Conservation (phyloP, 2,329 filamentous ascomycete genomes). For the Sporothrix curviconia region DNA sequence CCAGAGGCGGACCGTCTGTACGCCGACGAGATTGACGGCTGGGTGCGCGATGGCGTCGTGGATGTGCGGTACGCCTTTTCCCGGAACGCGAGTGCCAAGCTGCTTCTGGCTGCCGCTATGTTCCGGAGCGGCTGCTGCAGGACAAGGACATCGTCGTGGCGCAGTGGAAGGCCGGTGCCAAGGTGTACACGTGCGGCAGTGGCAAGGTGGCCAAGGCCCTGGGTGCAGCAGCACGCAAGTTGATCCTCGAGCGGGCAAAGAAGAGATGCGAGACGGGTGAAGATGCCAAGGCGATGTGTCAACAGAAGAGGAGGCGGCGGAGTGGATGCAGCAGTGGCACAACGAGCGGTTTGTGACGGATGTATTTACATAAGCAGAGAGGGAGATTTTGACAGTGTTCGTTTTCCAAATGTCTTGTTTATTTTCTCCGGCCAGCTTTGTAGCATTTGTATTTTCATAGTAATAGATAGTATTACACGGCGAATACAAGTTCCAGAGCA, state of each 20-base stretch:
- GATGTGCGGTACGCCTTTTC: conserved; percentile 56
- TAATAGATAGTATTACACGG: too few relatives aligned
- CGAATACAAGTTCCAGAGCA: too few relatives aligned
- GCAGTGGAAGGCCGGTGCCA: conserved; percentile 36
- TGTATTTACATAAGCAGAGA: conserved; percentile 54
- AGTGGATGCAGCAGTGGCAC: conserved; percentile 43
- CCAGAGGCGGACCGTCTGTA: conserved; percentile 34
- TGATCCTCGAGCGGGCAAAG: conserved; percentile 30
- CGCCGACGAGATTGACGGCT: conserved; percentile 48
- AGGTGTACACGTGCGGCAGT: conserved; percentile 57
- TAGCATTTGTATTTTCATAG: too few relatives aligned
- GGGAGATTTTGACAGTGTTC: too few relatives aligned
- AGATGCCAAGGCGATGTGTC: conserved; percentile 15
- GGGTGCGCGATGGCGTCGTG: conserved; percentile 56
- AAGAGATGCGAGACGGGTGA: conserved; percentile 26
- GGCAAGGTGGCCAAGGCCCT: conserved; percentile 37
- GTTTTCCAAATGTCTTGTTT: too few relatives aligned
- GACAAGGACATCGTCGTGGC: conserved; percentile 26
- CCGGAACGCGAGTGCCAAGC: conserved; percentile 36
- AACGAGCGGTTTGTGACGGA: conserved; percentile 55
- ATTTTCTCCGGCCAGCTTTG: too few relatives aligned
- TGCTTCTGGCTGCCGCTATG: conserved; percentile 25
- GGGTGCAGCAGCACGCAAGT: conserved; percentile 28
- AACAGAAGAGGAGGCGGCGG: conserved; percentile 33
- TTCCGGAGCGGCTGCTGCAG: conserved; percentile 46